A percentile compares a stretch with the other conserved stretches of the same genome.
Evolutionary conservation across 2,329 filamentous ascomycete species (phyloP).

Genomic region (Ophiostoma pallidulum): DNA sequence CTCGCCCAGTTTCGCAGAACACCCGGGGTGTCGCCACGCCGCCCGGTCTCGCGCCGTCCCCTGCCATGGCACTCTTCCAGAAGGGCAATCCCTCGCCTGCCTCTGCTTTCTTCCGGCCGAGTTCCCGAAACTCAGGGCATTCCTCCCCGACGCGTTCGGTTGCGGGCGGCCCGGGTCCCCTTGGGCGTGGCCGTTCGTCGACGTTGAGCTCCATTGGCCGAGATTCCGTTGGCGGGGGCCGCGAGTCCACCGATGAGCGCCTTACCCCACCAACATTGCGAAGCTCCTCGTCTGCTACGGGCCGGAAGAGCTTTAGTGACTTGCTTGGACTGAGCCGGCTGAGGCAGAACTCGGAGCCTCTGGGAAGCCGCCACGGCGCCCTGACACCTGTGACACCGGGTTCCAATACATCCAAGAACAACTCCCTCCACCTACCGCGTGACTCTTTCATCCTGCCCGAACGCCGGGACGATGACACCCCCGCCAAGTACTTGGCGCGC

Average conservation of each 20-base stretch:
- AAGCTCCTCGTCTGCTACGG: constrained; percentile 71
- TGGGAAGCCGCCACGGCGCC: constrained; percentile 54
- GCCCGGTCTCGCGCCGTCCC: constrained; percentile 23
- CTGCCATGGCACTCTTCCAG: constrained; percentile 22
- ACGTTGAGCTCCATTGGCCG: constrained; percentile 78
- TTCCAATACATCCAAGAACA: constrained; percentile 65
- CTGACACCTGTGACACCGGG: constrained; percentile 59
- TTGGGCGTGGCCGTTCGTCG: constrained; percentile 64
- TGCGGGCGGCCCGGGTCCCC: neutral
- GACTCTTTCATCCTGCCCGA: constrained; percentile 66
- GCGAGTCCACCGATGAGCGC: constrained; percentile 61
- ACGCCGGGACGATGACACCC: constrained; percentile 76
- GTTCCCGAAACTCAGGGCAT: constrained; percentile 45
- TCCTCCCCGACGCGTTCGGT: constrained; percentile 52
- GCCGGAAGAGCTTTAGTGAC: constrained; percentile 87
- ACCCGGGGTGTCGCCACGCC: constrained; percentile 23
- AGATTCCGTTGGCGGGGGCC: constrained; percentile 60
- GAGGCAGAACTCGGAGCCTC: constrained; percentile 69
- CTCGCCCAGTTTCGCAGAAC: constrained; percentile 21
- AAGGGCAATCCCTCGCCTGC: constrained; percentile 36
- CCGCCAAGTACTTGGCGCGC: constrained; percentile 77
- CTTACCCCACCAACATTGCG: constrained; percentile 58
- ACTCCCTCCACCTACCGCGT: constrained; percentile 68
- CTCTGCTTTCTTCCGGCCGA: constrained; percentile 40
- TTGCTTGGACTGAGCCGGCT: constrained; percentile 70